Base-by-base conservation (phyloP, 2,329 filamentous ascomycete species). In the Cytospora piceae region DNA sequence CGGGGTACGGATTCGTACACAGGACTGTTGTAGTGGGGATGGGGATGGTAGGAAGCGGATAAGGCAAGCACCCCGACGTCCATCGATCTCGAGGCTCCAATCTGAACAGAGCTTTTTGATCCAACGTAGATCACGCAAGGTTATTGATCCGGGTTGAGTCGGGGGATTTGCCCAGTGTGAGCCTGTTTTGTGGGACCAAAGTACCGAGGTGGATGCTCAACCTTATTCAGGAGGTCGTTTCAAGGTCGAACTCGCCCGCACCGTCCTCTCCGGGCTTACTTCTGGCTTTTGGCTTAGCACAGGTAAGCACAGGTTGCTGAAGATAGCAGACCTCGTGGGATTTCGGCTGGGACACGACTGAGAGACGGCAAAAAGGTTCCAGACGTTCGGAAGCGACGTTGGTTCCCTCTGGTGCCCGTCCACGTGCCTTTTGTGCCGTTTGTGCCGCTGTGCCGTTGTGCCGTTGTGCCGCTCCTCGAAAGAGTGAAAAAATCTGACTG, bases 151-250 rank as follows among this genome's bases (percentile, higher is more conserved):
- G 56, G 14, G 39, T 57, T 42, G n/a, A 22, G 52, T 31, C 56
- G 52, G 60, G 60, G 52, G 27, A 37, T 63, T 57, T 63, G 39
- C 52, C 60, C 60, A 63, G 60, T 39, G 60, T 54, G 56, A 57
- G 60, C 60, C 53, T 63, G 60, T 64, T 60, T 22, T 60, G 49
- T 56, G 63, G 56, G 57, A 46, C 56, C 52, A 34, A 54, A 27
- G 42, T 56, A 64, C 27, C 49, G 63, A 39, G 29, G 56, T 53
- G 63, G 65, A 64, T 62, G 53, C 58, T 60, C 62, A 67, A 67
- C 65, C 65, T 67, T 67, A 65, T 67, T 65, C 65, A 65, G 65
- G 62, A 58, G 42, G 56, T 62, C 59, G 52, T 56, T 39, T 39
- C 14, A 5, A 17, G 15, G 37, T 15, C 12, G 9, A 17, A 39